Base-by-base conservation (phyloP, 116 monocot species). In the Dioscorea cayenensis region DNA sequence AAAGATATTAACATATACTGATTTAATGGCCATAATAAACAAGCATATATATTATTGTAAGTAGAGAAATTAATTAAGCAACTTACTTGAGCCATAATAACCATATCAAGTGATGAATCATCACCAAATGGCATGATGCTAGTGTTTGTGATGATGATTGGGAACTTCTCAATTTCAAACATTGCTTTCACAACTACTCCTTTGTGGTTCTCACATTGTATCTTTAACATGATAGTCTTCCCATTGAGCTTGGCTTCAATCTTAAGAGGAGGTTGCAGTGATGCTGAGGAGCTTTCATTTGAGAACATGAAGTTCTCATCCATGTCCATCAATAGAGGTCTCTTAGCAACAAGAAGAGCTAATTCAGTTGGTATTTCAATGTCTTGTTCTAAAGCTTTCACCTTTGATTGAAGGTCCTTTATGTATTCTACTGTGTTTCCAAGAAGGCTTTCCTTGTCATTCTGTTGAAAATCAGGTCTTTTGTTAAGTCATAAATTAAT, bases 401-500 rank as follows among this genome's bases (percentile, higher is more conserved):
- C 68, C 68, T 48, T 77, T 28, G 77, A 62, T 59, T 84, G 17
- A 17, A 88, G 88, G 51, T 82, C 66, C 32, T 80, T 84, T 3
- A 88, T 68, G 60, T 88, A 82, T 18, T 66, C 65, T 49, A 72
- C 75, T 18, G 84, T 81, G 43, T 84, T 84, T 36, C 68, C 68
- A 20, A 88, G 82, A 52, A 88, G 74, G 6, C 84, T 74, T 7
- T 79, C 82, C 60, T 84, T 88, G 68, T 82, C 84, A 20, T 22
- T 60, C 62, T 72, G 63, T 43, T 14, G 19, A 9, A n/a, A 62
- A 6, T 65, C 9, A 62, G 2, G 38, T 51, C 43, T 43, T 67
- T 43, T 43, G 43, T 43, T 43, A 32, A 43, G 43, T 1, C 43
- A 43, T 43, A 43, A 6, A 43, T 43, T 43, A 43, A 6, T 12